Base-by-base conservation (phyloP, 805 yeast genomes). In the Myxozyma kluyveri region DNA sequence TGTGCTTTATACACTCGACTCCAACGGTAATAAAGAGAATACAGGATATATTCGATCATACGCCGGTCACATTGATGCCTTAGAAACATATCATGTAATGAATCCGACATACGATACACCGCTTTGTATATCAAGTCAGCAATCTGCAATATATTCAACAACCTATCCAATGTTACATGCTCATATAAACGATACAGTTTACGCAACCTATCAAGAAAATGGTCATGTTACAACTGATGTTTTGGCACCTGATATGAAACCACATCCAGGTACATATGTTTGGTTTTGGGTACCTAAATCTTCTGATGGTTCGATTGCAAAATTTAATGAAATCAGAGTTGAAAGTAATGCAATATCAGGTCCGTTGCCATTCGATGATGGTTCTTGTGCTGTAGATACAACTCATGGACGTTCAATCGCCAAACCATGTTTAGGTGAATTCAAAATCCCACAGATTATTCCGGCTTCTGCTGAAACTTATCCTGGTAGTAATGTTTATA, bases 141-240 rank as follows among this genome's bases (percentile, higher is more conserved):
- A 44, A 22, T 31, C 47, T 4, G 21, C 45, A 29, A 42, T 49
- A 1, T 59, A 59, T 50, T 56, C 63, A 7, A 9, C 47, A 12
- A 17, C 38, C 40, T 60, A 60, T 38, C 63, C 63, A 4, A 59
- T 59, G 59, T 50, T 60, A 17, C 32, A 26, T 10, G 59, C 56
- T 17, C 37, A 32, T 35, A 51, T 62, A 7, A 61, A 61, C 10
- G 60, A 52, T 45, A 45, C 40, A 21, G 45, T 60, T 27, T 52
- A 49, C 3, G 60, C 60, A 1, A 26, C 22, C 18, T 60, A 60
- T 32, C 36, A 37, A 9, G 60, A 55, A 27, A 60, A 60, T 33
- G 63, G 63, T 7, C 63, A 60, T 37, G 63, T 53, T 10, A 59
- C 63, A 7, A 35, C 42, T n/a, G 63, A 60, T 37, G 23, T 19